Conservation (phyloP, 495 filamentous ascomycete species). For the Parachaetomium inaequale region DNA sequence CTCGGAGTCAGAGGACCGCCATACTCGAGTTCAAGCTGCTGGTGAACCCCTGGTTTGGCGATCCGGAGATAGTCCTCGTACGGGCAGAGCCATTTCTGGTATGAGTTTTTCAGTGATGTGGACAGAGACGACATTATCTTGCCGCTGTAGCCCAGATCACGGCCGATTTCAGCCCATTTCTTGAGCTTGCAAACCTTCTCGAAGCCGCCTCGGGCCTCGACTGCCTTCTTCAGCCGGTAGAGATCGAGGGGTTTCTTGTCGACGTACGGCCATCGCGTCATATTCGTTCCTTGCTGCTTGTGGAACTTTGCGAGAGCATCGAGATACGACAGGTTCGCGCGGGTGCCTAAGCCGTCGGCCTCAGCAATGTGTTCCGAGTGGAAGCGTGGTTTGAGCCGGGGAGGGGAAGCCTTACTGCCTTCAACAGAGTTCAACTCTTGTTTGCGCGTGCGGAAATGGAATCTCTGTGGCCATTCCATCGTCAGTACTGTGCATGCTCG, state of each 20-base stretch:
- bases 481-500: no score
- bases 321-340: conserved; percentile 92
- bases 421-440: conserved; percentile 98
- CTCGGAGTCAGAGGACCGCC: conserved; percentile 92
- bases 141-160: conserved; percentile 95
- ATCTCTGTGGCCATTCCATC: conserved; percentile 56
- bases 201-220: conserved; percentile 89
- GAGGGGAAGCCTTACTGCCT: conserved; percentile 70
- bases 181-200: conserved; percentile 94
- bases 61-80: conserved; percentile 93
- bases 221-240: conserved; percentile 94
- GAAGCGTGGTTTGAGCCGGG: conserved; percentile 15
- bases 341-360: conserved; percentile 61
- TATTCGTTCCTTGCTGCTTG: conserved; percentile 90
- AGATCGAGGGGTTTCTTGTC: conserved; percentile 97
- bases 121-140: conserved; percentile 99
- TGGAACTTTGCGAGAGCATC: conserved; percentile 95
- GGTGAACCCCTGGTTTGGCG: conserved; percentile 94
- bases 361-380: conserved; percentile 14
- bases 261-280: conserved; percentile 91
- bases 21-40: conserved; percentile 88
- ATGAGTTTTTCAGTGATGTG: conserved; percentile 97
- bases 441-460: conserved; percentile 93
- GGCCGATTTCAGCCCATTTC: conserved; percentile 98
- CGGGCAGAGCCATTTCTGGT: conserved; percentile 89